Evolutionary conservation across 352 stramenopile genomes (phyloP), one percentile per base, ranked within the genome.

Genomic region (Phytophthora tubulina): DNA sequence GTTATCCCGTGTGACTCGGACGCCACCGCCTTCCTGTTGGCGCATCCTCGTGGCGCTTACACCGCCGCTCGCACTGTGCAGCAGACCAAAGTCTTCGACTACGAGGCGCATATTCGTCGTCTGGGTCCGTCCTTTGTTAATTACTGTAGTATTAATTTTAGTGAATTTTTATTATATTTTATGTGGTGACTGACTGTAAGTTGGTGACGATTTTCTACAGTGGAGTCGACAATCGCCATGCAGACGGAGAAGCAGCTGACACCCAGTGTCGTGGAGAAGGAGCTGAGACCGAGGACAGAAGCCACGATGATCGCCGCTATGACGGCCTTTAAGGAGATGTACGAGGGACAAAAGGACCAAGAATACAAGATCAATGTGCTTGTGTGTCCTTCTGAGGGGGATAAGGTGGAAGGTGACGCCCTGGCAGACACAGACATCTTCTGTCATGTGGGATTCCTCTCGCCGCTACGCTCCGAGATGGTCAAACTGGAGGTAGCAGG

Each of bases 301-400:
- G 80, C 75, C 30, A 96, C 88, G 44, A 71, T 96, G 55, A 72
- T 79, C 7, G 88, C 86, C 1, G 88, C 88, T 2, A 93, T 96
- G 88, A 45, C 68, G 33, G 67, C 81, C 13, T 89, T 96, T 61
- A 78, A 88, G 48, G 31, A 64, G 8, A 68, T 82, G 30, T 85
- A 84, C 44, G 63, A 84, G 32, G 66, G 70, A 8, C 44, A 85
- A 6, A 63, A 81, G 11, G 36, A 79, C 6, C 79, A 94, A 39
- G 88, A 96, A 75, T 96, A 91, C 82, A 96, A 96, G 73, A 82
- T 96, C 64, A 94, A 89, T 45, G 74, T 94, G 33, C 75, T 96
- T 14, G 78, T 96, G 41, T 93, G 86, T 62, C 59, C 75, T 32
- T 55, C 69, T 31, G 61, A 78, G 4, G 67, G 72, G 14, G 68